Base-by-base conservation (phyloP, 1,284 basidiomycete species). In the Ceratobasidium theobromae region DNA sequence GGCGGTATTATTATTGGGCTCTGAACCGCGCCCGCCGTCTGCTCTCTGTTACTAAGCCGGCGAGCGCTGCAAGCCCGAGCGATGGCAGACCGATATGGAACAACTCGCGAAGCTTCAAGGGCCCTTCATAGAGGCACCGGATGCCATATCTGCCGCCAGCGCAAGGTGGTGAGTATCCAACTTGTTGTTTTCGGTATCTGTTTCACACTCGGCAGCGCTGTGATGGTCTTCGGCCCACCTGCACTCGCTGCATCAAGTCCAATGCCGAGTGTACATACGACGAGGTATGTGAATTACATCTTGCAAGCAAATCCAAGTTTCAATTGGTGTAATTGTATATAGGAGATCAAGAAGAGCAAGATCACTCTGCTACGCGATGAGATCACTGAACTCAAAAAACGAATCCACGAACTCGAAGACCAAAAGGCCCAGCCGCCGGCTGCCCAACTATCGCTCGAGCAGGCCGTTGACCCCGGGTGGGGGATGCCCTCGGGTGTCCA, bases 191-290 rank as follows among this genome's bases (percentile, higher is more conserved):
- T n/a, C 16, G 16, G 14, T 4, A 14, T 18, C 16, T 16, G 40
- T 43, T 43, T 12, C 38, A 2, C 6, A 38, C 11, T 14, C 27
- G 6, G 55, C 18, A 80, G 79, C 79, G 74, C 73, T 80, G 79
- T 41, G 78, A 81, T 58, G 79, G 79, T 2, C 43, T 53, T 0
- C 74, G 76, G 33, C 80, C 80, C 0, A 69, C 75, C 16, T 80
- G 79, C 54, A 71, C 73, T 1, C 76, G 75, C 45, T 80, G 79
- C 66, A 65, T 73, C 48, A 71, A 73, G 3, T 73, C 75, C 1
- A 75, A 76, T n/a, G 75, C 75, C 0, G 80, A 79, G 43, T 80
- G 79, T 69, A 77, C 81, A 72, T 81, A 80, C 65, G 73, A 74
- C 0, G 77, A 79, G 48, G 74, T 48, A 48, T 23, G 27, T 33